Evolutionary conservation across 345 rosid genomes (phyloP).

Genomic region (Populus ilicifolia): DNA sequence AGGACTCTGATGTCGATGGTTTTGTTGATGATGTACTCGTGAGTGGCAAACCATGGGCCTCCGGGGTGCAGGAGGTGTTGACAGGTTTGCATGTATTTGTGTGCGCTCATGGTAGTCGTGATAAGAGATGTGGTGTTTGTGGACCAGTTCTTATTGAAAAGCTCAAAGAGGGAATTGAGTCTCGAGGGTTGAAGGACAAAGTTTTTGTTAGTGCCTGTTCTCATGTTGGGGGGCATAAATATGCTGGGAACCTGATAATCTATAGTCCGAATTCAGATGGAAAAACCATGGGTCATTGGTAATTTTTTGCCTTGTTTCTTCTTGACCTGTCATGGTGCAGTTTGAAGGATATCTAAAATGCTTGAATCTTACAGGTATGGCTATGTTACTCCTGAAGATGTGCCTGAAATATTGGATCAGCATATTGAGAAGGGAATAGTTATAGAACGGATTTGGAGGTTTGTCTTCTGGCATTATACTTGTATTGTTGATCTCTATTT

Average conservation of each 20-base stretch:
- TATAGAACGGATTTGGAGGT: conserved; percentile 82
- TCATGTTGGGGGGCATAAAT: conserved; percentile 93
- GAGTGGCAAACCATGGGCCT: conserved; percentile 71
- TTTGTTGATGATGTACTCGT: conserved; percentile 90
- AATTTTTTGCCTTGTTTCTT: conserved; percentile 10
- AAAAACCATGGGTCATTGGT: conserved; percentile 76
- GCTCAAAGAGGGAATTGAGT: conserved; percentile 57
- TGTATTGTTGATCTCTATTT: neutral
- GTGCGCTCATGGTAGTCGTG: conserved; percentile 89
- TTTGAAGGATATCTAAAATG: neutral
- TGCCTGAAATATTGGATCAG: conserved; percentile 81
- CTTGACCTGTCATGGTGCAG: neutral
- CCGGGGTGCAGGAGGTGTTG: conserved; percentile 51
- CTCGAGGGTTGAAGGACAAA: conserved; percentile 56
- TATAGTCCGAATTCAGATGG: conserved; percentile 65
- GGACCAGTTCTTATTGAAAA: conserved; percentile 82
- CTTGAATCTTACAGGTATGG: conserved; percentile 65
- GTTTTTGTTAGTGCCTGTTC: conserved; percentile 73
- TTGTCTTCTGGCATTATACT: neutral
- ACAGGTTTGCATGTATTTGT: conserved; percentile 77
- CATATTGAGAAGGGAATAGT: conserved; percentile 74
- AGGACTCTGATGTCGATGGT: conserved; percentile 55
- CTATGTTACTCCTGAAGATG: conserved; percentile 87
- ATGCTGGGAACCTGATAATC: conserved; percentile 90
- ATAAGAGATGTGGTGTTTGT: conserved; percentile 93